phyloP scores from a whole-genome alignment of 2,329 filamentous ascomycete genomes.

The Polychaeton citri region DNA sequence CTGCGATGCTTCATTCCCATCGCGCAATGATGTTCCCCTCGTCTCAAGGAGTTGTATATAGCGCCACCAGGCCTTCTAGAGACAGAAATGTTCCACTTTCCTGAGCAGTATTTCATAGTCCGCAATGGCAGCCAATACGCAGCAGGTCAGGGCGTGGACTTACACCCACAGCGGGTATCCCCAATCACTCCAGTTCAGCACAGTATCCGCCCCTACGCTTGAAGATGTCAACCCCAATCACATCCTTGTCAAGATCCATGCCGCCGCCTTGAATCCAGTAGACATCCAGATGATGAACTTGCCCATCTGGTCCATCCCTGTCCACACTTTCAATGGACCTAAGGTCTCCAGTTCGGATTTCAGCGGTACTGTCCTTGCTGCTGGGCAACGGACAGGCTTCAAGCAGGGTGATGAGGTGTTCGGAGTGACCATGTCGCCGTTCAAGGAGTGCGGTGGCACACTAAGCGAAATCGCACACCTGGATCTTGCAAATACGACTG shows the following conservation, averaged over 20 bases:
- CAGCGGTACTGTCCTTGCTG: constrained; percentile 15
- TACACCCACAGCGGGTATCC: constrained; percentile 21
- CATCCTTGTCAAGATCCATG: constrained; percentile 19
- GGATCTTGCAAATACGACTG: constrained; percentile 11
- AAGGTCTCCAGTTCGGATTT: constrained; percentile 22
- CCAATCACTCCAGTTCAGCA: constrained; percentile 12
- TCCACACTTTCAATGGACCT: constrained; percentile 7
- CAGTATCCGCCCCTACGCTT: constrained; percentile 8
- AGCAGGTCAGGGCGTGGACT: constrained; percentile 17
- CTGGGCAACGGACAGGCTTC: constrained; percentile 13
- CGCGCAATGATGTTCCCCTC: no score
- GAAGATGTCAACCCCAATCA: constrained; percentile 11
- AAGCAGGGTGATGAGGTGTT: constrained; percentile 19
- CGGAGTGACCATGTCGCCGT: constrained; percentile 17
- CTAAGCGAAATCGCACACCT: constrained; percentile 18
- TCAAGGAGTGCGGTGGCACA: constrained; percentile 13
- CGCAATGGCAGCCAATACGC: no score
- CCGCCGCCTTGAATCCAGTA: constrained; percentile 22
- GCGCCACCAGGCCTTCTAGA: no score
- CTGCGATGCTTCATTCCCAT: no score
- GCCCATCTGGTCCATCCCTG: constrained; percentile 13
- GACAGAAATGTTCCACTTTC: no score
- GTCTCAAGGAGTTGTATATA: no score
- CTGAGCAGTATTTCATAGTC: no score
- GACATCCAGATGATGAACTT: constrained; percentile 25